Evolutionary conservation across 192 early-diverging fungal genomes (phyloP), one percentile per base, ranked within the genome.

Genomic region (Podila clonocystis): DNA sequence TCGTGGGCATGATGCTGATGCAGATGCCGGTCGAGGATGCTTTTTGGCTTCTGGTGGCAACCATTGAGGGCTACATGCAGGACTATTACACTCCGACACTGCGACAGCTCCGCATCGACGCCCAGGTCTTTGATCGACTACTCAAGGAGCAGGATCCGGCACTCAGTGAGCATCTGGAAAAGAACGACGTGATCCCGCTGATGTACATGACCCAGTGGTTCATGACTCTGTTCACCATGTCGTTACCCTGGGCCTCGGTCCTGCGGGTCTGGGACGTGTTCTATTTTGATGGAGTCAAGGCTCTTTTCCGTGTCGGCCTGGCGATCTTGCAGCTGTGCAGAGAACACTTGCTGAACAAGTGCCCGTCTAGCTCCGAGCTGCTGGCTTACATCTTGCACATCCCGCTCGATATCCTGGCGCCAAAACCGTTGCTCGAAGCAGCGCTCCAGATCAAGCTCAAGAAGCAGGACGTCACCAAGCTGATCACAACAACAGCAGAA

Each of bases 171-270:
- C 92, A 97, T 63, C 73, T 97, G 78, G 89, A 89, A 70, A 74
- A 74, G 38, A 91, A 97, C 64, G 93, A 93, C 38, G 89, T 97
- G 22, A 77, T 85, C n/a, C 95, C 95, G 12, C 79, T 97, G 48
- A 97, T 94, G 92, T 99, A 95, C 58, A 92, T 95, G 20, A 92
- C 97, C 6, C 91, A 94, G 29, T 99, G 97, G 97, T 97, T 97
- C 62, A 77, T 99, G 82, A 96, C 97, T 0, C 76, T 94, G 13
- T 99, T 94, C 68, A 98, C 96, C 4, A 84, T 93, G 83, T 86
- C 93, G 8, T 78, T 97, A 55, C 96, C 96, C 19, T 98, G 97
- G 97, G 82, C 88, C 7, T 89, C 95, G 3, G 95, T 94, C 3
- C 86, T 98, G 29, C 84, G 97, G 9, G 90, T 98, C 33, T 97